Base-by-base conservation (phyloP, 306 rosid genomes). In the Corylus americana region DNA sequence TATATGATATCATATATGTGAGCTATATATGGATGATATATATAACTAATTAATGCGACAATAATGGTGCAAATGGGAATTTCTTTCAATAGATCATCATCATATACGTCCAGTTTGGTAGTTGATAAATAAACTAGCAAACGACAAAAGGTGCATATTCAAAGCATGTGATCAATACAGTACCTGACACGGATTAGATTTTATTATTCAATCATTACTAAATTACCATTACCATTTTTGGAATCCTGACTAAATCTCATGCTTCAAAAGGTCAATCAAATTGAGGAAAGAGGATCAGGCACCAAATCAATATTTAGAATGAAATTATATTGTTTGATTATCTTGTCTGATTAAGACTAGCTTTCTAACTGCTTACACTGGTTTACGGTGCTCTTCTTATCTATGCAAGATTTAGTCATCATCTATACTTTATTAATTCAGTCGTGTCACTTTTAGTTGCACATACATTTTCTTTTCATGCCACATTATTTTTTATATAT, bases 131-230 rank as follows among this genome's bases (percentile, higher is more conserved):
- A 72, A 58, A 55, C n/a, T 25, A 50, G 51, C n/a, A 4, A 54
- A 44, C 29, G 50, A 71, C 27, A 16, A 57, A 57, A 58, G 22
- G 71, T 39, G 27, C 50, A 67, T 67, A 39, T 8, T 67, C 29
- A 67, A 37, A 66, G 2, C 22, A 4, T 17, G 42, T 7, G 7
- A 1, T 0, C 0, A 62, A 66, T 66, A 66, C 47, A n/a, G 50
- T 51, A 50, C 73, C 77, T 61, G 71, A 49, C 73, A 42, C 49
- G 35, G 44, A 61, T 71, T 71, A 47, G 63, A 78, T 78, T 35
- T 14, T 2, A 39, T 29, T 71, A 20, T 13, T 71, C 66, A 49
- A 70, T 59, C 70, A 42, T 83, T 59, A 70, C 50, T 4, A 45
- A 3, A 64, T 13, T 1, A 4, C 16, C 3, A 3, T 16, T 66